These are phyloP conservation scores for Globisporangium echinulatum DNA, from an alignment of 352 stramenopile genomes.

Conservation along the genomic window DNA sequence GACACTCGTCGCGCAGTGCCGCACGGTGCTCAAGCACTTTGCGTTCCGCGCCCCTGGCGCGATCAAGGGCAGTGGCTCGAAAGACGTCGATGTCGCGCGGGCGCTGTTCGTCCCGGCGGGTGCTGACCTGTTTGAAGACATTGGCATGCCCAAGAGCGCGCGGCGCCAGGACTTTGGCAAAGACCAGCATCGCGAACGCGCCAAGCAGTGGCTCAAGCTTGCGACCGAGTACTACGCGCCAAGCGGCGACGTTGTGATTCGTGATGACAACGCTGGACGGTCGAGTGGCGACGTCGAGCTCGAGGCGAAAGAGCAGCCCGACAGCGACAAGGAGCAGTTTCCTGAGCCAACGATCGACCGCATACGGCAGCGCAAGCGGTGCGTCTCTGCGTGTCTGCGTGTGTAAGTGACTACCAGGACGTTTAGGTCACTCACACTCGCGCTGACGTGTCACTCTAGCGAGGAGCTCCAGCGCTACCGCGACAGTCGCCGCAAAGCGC, in stretches of 20 bases:
- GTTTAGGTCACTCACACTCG: neutral
- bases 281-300: neutral
- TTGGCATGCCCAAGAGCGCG: constrained; percentile 54
- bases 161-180: constrained; percentile 41
- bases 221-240: constrained; percentile 56
- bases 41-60: constrained; percentile 40
- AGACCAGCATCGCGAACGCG: constrained; percentile 55
- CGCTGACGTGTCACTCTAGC: constrained; percentile 11
- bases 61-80: constrained; percentile 37
- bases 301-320: constrained; percentile 20
- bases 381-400: neutral
- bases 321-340: constrained; percentile 30
- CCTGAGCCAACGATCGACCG: constrained; percentile 67
- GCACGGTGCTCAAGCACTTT: constrained; percentile 52
- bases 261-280: constrained; percentile 14
- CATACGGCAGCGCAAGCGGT: constrained; percentile 61
- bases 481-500: constrained; percentile 43
- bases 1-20: constrained; percentile 59
- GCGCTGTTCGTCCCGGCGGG: constrained; percentile 66
- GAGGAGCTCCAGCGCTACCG: constrained; percentile 68
- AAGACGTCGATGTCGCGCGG: constrained; percentile 65
- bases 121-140: constrained; percentile 68
- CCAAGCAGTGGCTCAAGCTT: constrained; percentile 62
- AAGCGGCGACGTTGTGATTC: constrained; percentile 22
- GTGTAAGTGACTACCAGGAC: neutral